Evolutionary conservation across 208 protist genomes (phyloP).

Genomic region (Crithidia acanthocephali): DNA sequence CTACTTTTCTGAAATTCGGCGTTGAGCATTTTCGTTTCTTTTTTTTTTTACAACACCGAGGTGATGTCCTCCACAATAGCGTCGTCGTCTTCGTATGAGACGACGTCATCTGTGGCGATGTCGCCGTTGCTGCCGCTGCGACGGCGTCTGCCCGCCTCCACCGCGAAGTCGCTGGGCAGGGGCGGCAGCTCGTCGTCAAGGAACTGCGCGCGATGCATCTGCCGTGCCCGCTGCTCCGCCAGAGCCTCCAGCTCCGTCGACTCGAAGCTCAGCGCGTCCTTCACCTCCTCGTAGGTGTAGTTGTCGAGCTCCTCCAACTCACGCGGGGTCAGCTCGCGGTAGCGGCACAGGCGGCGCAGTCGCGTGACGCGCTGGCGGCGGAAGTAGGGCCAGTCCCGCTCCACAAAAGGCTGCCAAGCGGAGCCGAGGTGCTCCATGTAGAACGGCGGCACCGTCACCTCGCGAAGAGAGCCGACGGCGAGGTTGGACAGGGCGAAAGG

Average conservation of each 20-base stretch:
- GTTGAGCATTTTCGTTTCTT: too few species aligned
- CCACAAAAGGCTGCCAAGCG: constrained; percentile 86
- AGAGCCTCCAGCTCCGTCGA: constrained; percentile 60
- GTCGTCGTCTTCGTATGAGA: constrained; percentile 33
- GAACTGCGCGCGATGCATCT: constrained; percentile 22
- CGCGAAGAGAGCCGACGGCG: constrained; percentile 81
- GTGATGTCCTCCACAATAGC: constrained; percentile 63
- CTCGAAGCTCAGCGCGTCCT: constrained; percentile 73
- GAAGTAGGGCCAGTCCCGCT: constrained; percentile 92
- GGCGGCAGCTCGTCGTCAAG: constrained; percentile 32
- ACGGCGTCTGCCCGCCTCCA: not conserved
- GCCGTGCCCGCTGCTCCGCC: constrained; percentile 41
- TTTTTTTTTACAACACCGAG: constrained; percentile 9
- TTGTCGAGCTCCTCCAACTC: constrained; percentile 89
- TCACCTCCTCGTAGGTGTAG: constrained; percentile 87
- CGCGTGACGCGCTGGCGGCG: constrained; percentile 74
- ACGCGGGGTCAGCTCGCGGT: constrained; percentile 77
- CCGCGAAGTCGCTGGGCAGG: constrained; percentile 42
- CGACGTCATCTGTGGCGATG: constrained; percentile 5
- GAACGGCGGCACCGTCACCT: constrained; percentile 84
- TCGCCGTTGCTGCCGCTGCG: not conserved
- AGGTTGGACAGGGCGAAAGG: constrained; percentile 79
- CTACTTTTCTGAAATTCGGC: too few species aligned
- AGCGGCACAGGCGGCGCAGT: constrained; percentile 60
- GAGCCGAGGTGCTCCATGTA: constrained; percentile 67